Evolutionary conservation across 345 rosid genomes (phyloP).

Genomic region (Firmiana major): DNA sequence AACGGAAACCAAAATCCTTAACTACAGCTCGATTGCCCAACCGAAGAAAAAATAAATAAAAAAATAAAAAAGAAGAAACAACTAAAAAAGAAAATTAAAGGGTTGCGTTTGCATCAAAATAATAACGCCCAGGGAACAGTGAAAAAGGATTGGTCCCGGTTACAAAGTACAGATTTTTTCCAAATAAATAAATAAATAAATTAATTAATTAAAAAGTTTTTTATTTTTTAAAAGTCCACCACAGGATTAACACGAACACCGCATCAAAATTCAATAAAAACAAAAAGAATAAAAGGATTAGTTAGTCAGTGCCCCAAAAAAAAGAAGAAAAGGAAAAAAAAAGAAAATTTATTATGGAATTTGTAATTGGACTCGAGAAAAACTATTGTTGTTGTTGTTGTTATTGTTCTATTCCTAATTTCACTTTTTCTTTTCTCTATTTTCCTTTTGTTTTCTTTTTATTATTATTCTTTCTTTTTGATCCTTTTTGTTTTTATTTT

Average conservation of each 20-base stretch:
- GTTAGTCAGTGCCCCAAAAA: not conserved
- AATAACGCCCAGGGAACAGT: not conserved
- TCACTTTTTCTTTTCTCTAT: not conserved
- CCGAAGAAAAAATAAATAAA: not conserved
- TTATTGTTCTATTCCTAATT: conserved; percentile 27
- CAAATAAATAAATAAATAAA: too few species aligned
- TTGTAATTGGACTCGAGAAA: conserved; percentile 28
- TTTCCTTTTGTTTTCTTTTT: conserved; percentile 21
- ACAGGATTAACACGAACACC: not conserved
- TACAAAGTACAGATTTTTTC: not conserved
- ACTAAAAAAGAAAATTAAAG: not conserved
- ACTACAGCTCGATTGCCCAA: not conserved
- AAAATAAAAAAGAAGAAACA: not conserved
- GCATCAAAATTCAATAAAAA: conserved; percentile 16
- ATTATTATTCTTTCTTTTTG: not conserved
- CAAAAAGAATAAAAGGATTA: not conserved
- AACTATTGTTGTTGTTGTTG: conserved; percentile 19
- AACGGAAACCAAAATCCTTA: conserved; percentile 23
- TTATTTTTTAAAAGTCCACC: not conserved
- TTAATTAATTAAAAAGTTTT: too few species aligned
- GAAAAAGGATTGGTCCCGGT: not conserved
- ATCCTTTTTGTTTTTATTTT: conserved; percentile 3
- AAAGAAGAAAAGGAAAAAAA: not conserved
- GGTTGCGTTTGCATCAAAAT: not conserved
- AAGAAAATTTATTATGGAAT: conserved; percentile 22